Conservation (phyloP, 495 filamentous ascomycete species). For the Jackrogersella multiformis region DNA sequence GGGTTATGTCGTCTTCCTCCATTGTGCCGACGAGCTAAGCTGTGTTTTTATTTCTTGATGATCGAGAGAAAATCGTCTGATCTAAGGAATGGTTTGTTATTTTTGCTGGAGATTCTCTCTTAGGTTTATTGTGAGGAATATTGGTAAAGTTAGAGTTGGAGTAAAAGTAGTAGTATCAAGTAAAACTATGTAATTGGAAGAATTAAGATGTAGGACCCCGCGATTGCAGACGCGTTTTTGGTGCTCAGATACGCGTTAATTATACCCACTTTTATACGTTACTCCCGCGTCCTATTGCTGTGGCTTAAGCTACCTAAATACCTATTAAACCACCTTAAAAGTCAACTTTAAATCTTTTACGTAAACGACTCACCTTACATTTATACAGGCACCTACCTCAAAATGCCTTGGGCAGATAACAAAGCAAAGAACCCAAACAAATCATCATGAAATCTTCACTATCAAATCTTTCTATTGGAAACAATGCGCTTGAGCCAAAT, state of each 20-base stretch:
- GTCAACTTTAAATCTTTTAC: too few species aligned
- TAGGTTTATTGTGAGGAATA: too few species aligned
- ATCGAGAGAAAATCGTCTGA: too few species aligned
- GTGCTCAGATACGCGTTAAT: conserved; percentile 36
- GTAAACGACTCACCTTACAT: too few species aligned
- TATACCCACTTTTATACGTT: conserved; percentile 12
- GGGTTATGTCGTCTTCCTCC: conserved; percentile 34
- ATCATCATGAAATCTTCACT: not conserved
- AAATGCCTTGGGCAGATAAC: too few species aligned
- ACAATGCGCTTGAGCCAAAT: not conserved
- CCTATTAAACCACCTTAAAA: too few species aligned
- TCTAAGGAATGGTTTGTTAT: too few species aligned
- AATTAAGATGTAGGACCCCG: conserved; percentile 15
- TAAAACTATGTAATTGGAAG: not conserved
- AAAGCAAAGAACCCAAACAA: not conserved
- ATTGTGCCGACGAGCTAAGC: conserved; percentile 15
- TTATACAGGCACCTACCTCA: too few species aligned
- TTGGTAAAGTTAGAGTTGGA: too few species aligned
- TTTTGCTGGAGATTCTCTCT: too few species aligned
- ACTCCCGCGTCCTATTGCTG: not conserved
- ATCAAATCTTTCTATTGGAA: not conserved
- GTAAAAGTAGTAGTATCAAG: too few species aligned
- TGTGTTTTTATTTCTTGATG: not conserved
- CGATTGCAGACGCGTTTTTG: conserved; percentile 33
- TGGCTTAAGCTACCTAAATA: conserved; percentile 1